A percentile compares a stretch with the other conserved stretches of the same genome.
Conservation (phyloP, 2,329 filamentous ascomycete genomes). For the Seiridium unicorne region DNA sequence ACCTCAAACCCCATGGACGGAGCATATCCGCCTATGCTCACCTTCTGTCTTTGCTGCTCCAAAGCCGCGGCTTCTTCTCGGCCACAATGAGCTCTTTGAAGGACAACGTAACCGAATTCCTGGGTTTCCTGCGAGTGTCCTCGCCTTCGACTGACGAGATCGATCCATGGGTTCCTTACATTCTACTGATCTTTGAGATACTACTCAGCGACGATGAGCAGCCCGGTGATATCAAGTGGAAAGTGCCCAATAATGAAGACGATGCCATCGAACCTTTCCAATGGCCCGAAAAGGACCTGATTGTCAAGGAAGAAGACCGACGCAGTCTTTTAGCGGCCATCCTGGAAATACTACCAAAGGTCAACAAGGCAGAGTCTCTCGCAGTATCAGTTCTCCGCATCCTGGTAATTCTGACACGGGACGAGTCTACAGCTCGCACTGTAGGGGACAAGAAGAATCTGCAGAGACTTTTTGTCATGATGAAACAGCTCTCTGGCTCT, state of each 20-base stretch:
- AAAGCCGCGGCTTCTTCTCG: constrained; percentile 78
- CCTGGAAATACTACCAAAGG: constrained; percentile 79
- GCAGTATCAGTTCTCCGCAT: constrained; percentile 82
- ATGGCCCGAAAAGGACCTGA: constrained; percentile 57
- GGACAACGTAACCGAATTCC: constrained; percentile 72
- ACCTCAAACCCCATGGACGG: constrained; percentile 55
- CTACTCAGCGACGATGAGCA: constrained; percentile 87
- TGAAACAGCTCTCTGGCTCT: constrained; percentile 82
- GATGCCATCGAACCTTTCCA: constrained; percentile 51
- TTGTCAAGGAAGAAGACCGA: constrained; percentile 66
- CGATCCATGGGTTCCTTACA: constrained; percentile 90
- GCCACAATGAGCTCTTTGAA: constrained; percentile 73
- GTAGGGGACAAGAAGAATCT: constrained; percentile 88
- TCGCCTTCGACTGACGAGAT: constrained; percentile 71
- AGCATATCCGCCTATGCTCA: constrained; percentile 87
- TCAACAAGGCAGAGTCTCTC: constrained; percentile 83
- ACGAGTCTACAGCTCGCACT: constrained; percentile 68
- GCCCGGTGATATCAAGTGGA: constrained; percentile 74
- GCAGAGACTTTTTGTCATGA: constrained; percentile 89
- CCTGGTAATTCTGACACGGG: constrained; percentile 82
- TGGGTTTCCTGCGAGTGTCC: constrained; percentile 74
- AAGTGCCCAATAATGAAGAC: constrained; percentile 47
- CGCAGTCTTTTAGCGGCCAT: constrained; percentile 70
- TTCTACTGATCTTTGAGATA: constrained; percentile 86
- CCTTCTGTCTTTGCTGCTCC: constrained; percentile 81